Base-by-base conservation (phyloP, 352 stramenopile species). In the Phytophthora fragariae region DNA sequence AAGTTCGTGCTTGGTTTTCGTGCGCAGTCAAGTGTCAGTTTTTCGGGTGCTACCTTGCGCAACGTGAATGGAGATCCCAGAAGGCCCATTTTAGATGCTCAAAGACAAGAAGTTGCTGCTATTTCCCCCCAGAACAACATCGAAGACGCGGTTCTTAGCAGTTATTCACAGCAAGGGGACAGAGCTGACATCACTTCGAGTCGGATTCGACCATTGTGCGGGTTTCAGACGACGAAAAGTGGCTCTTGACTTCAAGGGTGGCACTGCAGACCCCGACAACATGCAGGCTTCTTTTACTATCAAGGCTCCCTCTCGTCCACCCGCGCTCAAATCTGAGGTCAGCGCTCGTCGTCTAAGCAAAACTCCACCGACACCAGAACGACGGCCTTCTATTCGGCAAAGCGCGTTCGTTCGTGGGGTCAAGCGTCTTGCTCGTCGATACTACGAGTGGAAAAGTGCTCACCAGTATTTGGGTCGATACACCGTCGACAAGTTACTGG, bases 391-490 rank as follows among this genome's bases (percentile, higher is more conserved):
- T 7, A 64, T 64, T 37, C 57, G 57, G 3, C 33, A 62, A n/a
- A 62, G n/a, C n/a, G n/a, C 35, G 1, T 62, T 62, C 8, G 35
- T 52, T 19, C 56, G 56, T 37, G 37, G 37, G 6, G 12, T 12
- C 2, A 47, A 19, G n/a, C 56, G 56, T 4, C 21, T 64, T 19
- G 24, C 58, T 29, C 41, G 65, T 61, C 53, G 46, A 44, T 57
- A 57, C 54, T 56, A 79, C 35, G 50, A 70, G 19, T 65, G 54
- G 21, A 72, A 67, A 24, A 75, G 47, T 35, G 29, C 33, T 6
- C 68, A 71, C 19, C 68, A 66, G n/a, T 67, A 72, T 49, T 55
- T 75, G 5, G 68, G 68, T 24, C 68, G 68, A 35, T 78, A 75
- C 66, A 72, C 72, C 0, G 56, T 75, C 24, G 61, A 75, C 31